Base-by-base conservation (phyloP, 805 yeast genomes). In the Ogataea pini region DNA sequence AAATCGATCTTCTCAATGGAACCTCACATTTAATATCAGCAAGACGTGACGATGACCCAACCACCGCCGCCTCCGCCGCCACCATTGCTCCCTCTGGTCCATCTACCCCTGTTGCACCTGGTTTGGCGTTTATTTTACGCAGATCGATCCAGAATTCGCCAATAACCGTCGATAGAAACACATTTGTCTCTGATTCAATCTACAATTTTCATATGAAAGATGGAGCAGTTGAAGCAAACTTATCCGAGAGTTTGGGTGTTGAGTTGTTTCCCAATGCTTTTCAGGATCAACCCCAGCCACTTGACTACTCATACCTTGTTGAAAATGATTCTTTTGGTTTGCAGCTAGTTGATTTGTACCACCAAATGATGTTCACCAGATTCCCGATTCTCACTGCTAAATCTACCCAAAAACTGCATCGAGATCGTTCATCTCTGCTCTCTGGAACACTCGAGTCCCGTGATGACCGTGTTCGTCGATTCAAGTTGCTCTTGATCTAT, bases 401-500 rank as follows among this genome's bases (percentile, higher is more conserved):
- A 0, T 39, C 34, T 9, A 40, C 52, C 9, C 22, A 43, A 10
- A 14, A 41, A 19, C 38, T 58, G 24, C 62, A 60, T 24, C 24
- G 42, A 10, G 37, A 52, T 7, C 44, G 63, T 39, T 22, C 28
- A 4, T 12, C 20, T 1, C 31, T 60, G 7, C 40, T 60, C 1
- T 10, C 25, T n/a, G 18, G 27, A 2, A 14, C 16, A 9, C 14
- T 45, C 2, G 16, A 27, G 2, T 20, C 46, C 5, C 48, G 62
- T 25, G 13, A 27, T 9, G 52, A 52, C 16, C 42, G 43, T 17
- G 17, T 55, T n/a, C 32, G 51, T 7, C 37, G 48, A 31, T 54
- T 49, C 19, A 33, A 42, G 12, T 32, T 58, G 24, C 44, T 57
- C 29, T 38, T 57, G 47, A 28, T 56, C 14, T 58, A 60, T 33